Conservation (phyloP, 164 flowering plant species). For the Chimonanthus praecox region DNA sequence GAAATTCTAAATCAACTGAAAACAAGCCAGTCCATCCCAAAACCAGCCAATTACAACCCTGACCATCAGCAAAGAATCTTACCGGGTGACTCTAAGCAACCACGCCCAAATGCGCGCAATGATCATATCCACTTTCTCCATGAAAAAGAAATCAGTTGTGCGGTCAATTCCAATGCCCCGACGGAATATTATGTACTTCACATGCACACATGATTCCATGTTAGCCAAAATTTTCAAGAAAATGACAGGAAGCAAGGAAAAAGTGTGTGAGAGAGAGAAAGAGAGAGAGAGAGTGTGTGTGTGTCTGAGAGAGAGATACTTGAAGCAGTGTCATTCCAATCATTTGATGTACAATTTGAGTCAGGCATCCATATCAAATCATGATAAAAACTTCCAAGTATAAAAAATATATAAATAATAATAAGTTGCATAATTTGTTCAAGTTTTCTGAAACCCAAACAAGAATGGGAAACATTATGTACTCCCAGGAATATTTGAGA, state of each 20-base stretch:
- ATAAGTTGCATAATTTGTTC: too few species aligned
- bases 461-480: too few species aligned
- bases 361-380: neutral
- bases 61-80: conserved; percentile 9
- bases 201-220: conserved; percentile 9
- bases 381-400: neutral
- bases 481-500: too few species aligned
- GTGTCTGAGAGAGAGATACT: neutral
- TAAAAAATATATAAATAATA: too few species aligned
- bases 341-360: neutral
- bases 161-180: conserved; percentile 93
- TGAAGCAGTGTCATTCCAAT: too few species aligned
- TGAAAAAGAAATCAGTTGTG: conserved; percentile 77
- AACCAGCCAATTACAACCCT: neutral
- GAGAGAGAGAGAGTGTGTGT: too few species aligned
- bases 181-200: conserved; percentile 77
- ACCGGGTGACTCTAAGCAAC: conserved; percentile 66
- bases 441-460: too few species aligned
- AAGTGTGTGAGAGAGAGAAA: neutral
- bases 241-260: neutral
- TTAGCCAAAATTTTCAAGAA: conserved; percentile 5
- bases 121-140: conserved; percentile 96
- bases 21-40: neutral
- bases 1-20: neutral
- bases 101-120: conserved; percentile 72